Percentiles rank a stretch among this genome's conserved stretches.
phyloP scores from a whole-genome alignment of 2,329 filamentous ascomycete species.

The Paraphaeosphaeria minitans region DNA sequence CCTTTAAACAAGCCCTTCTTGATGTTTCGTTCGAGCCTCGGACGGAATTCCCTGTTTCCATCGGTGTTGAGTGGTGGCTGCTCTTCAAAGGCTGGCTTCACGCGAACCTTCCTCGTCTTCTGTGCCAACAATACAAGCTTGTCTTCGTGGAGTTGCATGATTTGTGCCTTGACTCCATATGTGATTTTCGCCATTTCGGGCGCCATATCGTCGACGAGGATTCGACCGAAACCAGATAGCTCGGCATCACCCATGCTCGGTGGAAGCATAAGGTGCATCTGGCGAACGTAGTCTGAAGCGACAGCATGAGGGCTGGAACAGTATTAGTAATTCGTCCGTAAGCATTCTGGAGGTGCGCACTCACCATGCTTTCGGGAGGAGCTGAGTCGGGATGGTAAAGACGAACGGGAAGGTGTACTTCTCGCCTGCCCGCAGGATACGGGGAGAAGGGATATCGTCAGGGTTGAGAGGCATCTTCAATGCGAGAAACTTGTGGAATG shows the following conservation, averaged over 20 bases:
- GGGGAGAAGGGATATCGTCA: slow-evolving; percentile 59
- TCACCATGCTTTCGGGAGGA: slow-evolving; percentile 63
- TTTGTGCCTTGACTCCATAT: slow-evolving; percentile 60
- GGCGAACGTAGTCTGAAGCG: slow-evolving; percentile 57
- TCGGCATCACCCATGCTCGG: slow-evolving; percentile 66
- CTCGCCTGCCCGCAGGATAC: slow-evolving; percentile 59
- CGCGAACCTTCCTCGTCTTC: slow-evolving; percentile 60
- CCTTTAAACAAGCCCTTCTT: slow-evolving; percentile 65
- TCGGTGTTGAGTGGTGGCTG: slow-evolving; percentile 63
- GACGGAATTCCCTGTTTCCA: slow-evolving; percentile 55
- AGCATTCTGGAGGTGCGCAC: background rate
- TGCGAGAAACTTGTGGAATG: slow-evolving; percentile 65
- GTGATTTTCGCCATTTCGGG: slow-evolving; percentile 66
- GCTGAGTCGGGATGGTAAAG: slow-evolving; percentile 65
- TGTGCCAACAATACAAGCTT: slow-evolving; percentile 54
- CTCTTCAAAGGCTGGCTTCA: slow-evolving; percentile 64
- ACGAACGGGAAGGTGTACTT: slow-evolving; percentile 66
- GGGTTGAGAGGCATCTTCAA: slow-evolving; percentile 64
- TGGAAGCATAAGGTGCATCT: slow-evolving; percentile 63
- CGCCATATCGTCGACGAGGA: slow-evolving; percentile 63
- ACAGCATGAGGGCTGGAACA: slow-evolving; percentile 52
- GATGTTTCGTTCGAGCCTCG: slow-evolving; percentile 64
- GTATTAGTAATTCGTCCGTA: background rate
- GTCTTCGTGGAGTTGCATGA: slow-evolving; percentile 48
- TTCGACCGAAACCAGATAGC: slow-evolving; percentile 56